Percentiles rank a stretch among this genome's conserved stretches.
These are phyloP conservation scores for Trametes cinnabarina DNA, from an alignment of 768 basidiomycete genomes.

Conservation along the genomic window DNA sequence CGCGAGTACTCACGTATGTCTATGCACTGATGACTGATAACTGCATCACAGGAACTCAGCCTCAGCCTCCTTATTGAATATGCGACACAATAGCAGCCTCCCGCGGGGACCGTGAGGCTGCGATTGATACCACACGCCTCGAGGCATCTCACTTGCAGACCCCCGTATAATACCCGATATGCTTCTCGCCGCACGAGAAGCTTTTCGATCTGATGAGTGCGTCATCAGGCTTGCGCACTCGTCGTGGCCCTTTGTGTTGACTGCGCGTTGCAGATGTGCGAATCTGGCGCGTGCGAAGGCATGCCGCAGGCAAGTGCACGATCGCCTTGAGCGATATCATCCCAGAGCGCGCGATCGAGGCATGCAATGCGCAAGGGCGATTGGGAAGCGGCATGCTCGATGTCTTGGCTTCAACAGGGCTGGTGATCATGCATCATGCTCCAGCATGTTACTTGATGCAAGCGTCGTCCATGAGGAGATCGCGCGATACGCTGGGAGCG, in stretches of 20 bases:
- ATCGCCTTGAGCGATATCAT: conserved; percentile 3
- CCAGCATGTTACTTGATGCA: not conserved
- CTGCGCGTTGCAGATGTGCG: not conserved
- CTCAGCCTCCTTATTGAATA: too few species aligned
- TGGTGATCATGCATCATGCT: too few species aligned
- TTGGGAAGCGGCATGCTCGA: not conserved
- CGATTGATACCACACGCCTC: not conserved
- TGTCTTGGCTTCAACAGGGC: not conserved
- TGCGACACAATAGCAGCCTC: too few species aligned
- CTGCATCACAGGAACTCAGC: too few species aligned
- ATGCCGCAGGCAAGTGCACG: conserved; percentile 1
- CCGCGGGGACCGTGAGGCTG: not conserved
- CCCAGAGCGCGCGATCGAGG: not conserved
- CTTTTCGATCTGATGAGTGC: conserved; percentile 1
- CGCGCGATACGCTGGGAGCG: not conserved
- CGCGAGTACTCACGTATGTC: too few species aligned
- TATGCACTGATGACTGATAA: too few species aligned
- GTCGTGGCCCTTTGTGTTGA: not conserved
- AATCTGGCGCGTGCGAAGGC: not conserved
- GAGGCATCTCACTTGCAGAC: not conserved
- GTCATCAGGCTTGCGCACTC: conserved; percentile 2
- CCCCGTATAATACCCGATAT: not conserved
- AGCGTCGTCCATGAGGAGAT: not conserved
- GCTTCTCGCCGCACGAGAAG: not conserved
- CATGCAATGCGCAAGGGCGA: not conserved